Evolutionary conservation across 2,329 filamentous ascomycete genomes (phyloP), one percentile per base, ranked within the genome.

Genomic region (Cladophialophora exuberans): DNA sequence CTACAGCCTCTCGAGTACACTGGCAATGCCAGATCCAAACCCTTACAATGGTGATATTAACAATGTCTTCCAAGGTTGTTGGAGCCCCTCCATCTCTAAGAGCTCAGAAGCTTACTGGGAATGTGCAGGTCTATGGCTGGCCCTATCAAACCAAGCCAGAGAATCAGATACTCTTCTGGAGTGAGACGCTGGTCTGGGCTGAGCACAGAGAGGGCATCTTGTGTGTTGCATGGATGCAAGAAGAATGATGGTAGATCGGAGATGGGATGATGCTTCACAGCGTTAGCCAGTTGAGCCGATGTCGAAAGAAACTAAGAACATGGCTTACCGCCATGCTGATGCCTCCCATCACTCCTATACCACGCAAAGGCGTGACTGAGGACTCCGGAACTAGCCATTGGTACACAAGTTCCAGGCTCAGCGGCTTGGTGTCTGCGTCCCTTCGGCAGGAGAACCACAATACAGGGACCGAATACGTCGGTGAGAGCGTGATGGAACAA

Each of bases 101-200:
- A 53, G 48, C 52, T 57, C 58, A 75, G 70, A 49, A 93, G 82
- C 68, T 86, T 83, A 66, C 83, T 81, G 54, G 90, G 89, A 60
- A 95, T 77, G 79, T 84, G 85, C 62, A 97, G 78, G 54, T 90
- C 89, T 35, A 96, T 87, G 63, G 84, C 86, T 47, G 83, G 83
- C 56, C 92, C 93, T 39, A 96, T 83, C 54, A 96, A 76, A n/a
- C 92, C 92, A 59, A 97, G 79, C 92, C 93, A 97, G 52, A 90
- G 75, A 73, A 90, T 82, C 67, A 97, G 79, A 76, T 97, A 97
- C 65, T 86, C 79, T 65, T 85, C 70, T 4, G 77, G 71, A 15
- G 64, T 72, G 39, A 76, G 61, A n/a, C 66, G 59, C 53, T 63
- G 64, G 45, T 66, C 65, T 11, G 70, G 66, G 64, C 81, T 74